Evolutionary conservation across 495 filamentous ascomycete species (phyloP).

Genomic region (Collariella sp.): DNA sequence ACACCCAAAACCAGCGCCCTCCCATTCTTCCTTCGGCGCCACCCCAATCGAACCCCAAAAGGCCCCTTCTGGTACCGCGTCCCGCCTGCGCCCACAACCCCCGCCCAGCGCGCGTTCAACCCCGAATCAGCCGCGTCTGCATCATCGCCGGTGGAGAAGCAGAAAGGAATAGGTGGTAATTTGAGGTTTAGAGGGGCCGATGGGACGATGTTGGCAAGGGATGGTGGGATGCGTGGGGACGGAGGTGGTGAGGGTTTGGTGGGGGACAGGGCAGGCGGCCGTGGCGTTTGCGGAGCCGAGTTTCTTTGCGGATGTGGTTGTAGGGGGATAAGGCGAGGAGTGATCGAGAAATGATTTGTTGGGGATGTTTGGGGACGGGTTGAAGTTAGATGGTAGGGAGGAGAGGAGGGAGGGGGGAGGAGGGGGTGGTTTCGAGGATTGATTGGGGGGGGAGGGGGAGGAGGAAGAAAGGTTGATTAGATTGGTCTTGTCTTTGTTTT

Average conservation of each 20-base stretch:
- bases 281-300: conserved; percentile 14
- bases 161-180: background rate
- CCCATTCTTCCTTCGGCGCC: conserved; percentile 50
- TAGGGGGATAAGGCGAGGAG: background rate
- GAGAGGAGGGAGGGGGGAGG: background rate
- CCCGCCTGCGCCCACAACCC: conserved; percentile 56
- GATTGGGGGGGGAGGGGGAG: background rate
- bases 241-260: background rate
- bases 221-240: background rate
- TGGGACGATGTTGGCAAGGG: background rate
- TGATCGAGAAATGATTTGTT: conserved; percentile 13
- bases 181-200: background rate
- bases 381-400: conserved; percentile 3
- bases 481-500: background rate
- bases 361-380: conserved; percentile 12
- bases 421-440: conserved; percentile 8
- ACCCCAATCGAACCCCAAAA: conserved; percentile 34
- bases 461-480: background rate
- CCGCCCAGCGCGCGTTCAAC: conserved; percentile 55
- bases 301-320: conserved; percentile 10
- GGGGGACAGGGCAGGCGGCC: background rate
- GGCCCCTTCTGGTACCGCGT: conserved; percentile 50
- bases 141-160: conserved; percentile 29
- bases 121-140: conserved; percentile 44
- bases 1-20: conserved; percentile 33